A percentile compares a stretch with the other conserved stretches of the same genome.
These are phyloP conservation scores for Aspergillus hiratsukae DNA, from an alignment of 2,329 filamentous ascomycete genomes.

Conservation along the genomic window DNA sequence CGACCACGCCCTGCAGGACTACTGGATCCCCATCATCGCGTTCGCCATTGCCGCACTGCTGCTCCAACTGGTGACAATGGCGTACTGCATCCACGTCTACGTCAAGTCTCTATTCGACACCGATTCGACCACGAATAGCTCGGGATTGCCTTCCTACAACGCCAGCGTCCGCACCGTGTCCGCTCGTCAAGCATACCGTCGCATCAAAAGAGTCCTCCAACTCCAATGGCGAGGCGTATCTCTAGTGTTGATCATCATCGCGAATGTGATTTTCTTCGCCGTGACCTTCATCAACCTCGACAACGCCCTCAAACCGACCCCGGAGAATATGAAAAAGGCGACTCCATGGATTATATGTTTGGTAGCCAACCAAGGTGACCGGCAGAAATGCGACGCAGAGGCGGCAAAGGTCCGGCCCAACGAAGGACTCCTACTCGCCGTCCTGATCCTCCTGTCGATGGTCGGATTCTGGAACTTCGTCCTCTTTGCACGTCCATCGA, in stretches of 20 bases:
- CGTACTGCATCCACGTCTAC: slow-evolving; percentile 94
- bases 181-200: slow-evolving; percentile 80
- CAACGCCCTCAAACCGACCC: slow-evolving; percentile 58
- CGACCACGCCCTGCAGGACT: slow-evolving; percentile 71
- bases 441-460: slow-evolving; percentile 77
- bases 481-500: slow-evolving; percentile 76
- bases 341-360: slow-evolving; percentile 70
- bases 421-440: slow-evolving; percentile 71
- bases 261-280: slow-evolving; percentile 90
- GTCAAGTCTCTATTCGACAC: slow-evolving; percentile 75
- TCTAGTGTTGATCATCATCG: slow-evolving; percentile 83
- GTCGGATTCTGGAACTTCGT: slow-evolving; percentile 83
- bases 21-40: slow-evolving; percentile 84
- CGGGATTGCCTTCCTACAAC: slow-evolving; percentile 68
- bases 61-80: slow-evolving; percentile 77
- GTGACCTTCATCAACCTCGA: slow-evolving; percentile 87
- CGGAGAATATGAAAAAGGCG: slow-evolving; percentile 54
- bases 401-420: slow-evolving; percentile 63
- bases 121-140: slow-evolving; percentile 61
- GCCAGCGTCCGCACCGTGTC: slow-evolving; percentile 74
- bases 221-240: slow-evolving; percentile 92
- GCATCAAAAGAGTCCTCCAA: slow-evolving; percentile 78
- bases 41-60: slow-evolving; percentile 73
- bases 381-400: slow-evolving; percentile 59
- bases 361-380: slow-evolving; percentile 53